Conservation (phyloP, 306 rosid genomes). For the Prunus kanzakura region DNA sequence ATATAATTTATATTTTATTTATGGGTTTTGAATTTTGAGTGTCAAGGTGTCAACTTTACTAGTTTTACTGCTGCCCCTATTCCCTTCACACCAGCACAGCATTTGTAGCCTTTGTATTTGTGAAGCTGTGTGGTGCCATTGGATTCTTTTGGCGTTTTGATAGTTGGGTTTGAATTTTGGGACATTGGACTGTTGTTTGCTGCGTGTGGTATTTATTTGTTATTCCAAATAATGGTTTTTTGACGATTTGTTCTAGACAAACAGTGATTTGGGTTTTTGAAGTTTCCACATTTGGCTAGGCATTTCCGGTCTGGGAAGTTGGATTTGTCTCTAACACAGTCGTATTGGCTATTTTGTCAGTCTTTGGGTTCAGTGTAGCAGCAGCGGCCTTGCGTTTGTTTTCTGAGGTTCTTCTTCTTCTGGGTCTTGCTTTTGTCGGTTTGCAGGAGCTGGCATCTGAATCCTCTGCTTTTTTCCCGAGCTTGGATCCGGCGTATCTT, state of each 20-base stretch:
- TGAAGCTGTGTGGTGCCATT: neutral
- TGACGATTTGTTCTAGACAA: conserved; percentile 27
- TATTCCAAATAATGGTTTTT: conserved; percentile 13
- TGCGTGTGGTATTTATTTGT: conserved; percentile 10
- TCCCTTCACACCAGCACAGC: conserved; percentile 13
- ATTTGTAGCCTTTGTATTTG: too few relatives aligned
- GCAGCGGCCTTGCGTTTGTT: conserved; percentile 33
- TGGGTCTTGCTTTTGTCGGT: conserved; percentile 26
- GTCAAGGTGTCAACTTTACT: conserved; percentile 11
- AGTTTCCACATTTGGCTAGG: conserved; percentile 31
- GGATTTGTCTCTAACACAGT: conserved; percentile 38
- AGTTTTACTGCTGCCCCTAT: conserved; percentile 6
- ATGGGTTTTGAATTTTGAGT: conserved; percentile 9
- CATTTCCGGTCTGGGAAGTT: conserved; percentile 45
- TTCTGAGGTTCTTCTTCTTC: conserved; percentile 32
- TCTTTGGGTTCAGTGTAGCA: conserved; percentile 53
- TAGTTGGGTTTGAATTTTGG: conserved; percentile 24
- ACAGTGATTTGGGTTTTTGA: conserved; percentile 7
- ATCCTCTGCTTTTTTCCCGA: conserved; percentile 30
- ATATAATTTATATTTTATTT: neutral
- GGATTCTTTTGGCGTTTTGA: conserved; percentile 36
- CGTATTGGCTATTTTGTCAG: conserved; percentile 45
- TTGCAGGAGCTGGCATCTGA: conserved; percentile 27
- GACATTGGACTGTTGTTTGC: neutral
- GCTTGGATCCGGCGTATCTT: conserved; percentile 54